A percentile compares a stretch with the other conserved stretches of the same genome.
phyloP scores from a whole-genome alignment of 495 filamentous ascomycete species.

The Penicillium antarcticum region DNA sequence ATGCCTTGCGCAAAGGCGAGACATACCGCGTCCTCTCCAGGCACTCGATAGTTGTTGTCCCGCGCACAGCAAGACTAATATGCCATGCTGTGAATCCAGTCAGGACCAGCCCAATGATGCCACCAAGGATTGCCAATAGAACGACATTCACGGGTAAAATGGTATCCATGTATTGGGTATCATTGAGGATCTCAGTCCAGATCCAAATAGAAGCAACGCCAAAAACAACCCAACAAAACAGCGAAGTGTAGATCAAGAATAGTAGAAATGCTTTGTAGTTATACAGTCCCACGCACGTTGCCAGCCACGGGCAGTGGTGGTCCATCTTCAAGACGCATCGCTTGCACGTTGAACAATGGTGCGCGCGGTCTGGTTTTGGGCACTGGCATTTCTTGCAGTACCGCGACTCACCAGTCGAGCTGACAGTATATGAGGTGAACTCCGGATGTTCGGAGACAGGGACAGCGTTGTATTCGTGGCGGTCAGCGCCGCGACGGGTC shows the following conservation, averaged over 20 bases:
- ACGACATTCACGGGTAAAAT: conserved; percentile 89
- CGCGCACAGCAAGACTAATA: conserved; percentile 70
- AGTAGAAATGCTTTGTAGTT: conserved; percentile 96
- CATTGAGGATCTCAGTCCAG: conserved; percentile 71
- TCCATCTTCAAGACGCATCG: conserved; percentile 98
- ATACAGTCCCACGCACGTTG: conserved; percentile 86
- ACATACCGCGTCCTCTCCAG: conserved; percentile 93
- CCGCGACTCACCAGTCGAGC: conserved; percentile 76
- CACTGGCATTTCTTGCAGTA: conserved; percentile 98
- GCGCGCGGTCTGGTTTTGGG: conserved; percentile 90
- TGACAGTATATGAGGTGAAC: conserved; percentile 79
- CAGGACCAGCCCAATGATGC: conserved; percentile 87
- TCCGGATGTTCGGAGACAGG: conserved; percentile 58
- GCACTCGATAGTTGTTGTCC: conserved; percentile 91
- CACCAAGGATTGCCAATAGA: conserved; percentile 76
- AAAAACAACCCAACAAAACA: conserved; percentile 85
- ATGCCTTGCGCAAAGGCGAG: conserved; percentile 65
- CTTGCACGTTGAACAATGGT: conserved; percentile 92
- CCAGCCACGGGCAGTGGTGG: conserved; percentile 97
- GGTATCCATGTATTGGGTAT: conserved; percentile 58
- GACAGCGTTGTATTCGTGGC: conserved; percentile 56
- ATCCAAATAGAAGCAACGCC: conserved; percentile 70
- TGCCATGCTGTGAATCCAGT: conserved; percentile 93
- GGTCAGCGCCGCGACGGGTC: conserved; percentile 25
- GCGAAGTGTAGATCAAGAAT: conserved; percentile 85